These are phyloP conservation scores for Nicotiana sylvestris DNA, from an alignment of 257 asterid genomes.

Conservation along the genomic window DNA sequence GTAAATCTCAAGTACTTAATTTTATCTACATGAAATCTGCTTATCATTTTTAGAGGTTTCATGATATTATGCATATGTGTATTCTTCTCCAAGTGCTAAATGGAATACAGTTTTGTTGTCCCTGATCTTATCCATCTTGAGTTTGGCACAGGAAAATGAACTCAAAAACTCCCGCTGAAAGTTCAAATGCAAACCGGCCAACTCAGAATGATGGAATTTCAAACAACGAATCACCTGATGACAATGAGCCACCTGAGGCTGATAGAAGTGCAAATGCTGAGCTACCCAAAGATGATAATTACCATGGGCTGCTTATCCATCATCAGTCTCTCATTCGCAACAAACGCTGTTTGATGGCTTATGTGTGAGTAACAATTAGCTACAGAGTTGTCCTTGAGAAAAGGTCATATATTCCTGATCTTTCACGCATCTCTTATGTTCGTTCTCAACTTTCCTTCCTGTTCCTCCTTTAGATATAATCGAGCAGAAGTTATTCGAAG, in stretches of 20 bases:
- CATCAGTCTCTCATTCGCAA: constrained; percentile 83
- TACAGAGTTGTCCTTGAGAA: neutral
- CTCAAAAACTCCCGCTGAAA: constrained; percentile 2
- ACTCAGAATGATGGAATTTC: constrained; percentile 1
- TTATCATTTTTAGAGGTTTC: neutral
- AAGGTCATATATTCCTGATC: neutral
- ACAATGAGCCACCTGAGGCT: neutral
- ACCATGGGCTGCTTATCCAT: constrained; percentile 86
- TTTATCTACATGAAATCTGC: neutral
- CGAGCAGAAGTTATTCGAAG: constrained; percentile 73
- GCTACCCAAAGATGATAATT: constrained; percentile 38
- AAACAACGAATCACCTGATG: constrained; percentile 13
- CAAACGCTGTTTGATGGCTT: constrained; percentile 94
- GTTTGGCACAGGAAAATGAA: constrained; percentile 14
- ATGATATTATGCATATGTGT: neutral
- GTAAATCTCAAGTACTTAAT: neutral
- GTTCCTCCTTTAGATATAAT: constrained; percentile 46
- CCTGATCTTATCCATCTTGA: neutral
- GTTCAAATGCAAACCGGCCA: constrained; percentile 8
- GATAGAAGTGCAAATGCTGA: constrained; percentile 7
- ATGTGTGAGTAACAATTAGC: constrained; percentile 46
- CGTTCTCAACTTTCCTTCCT: neutral
- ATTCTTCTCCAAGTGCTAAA: neutral
- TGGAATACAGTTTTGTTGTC: neutral
- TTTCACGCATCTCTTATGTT: constrained; percentile 5